Base-by-base conservation (phyloP, 345 rosid species). In the Citrus glauca region DNA sequence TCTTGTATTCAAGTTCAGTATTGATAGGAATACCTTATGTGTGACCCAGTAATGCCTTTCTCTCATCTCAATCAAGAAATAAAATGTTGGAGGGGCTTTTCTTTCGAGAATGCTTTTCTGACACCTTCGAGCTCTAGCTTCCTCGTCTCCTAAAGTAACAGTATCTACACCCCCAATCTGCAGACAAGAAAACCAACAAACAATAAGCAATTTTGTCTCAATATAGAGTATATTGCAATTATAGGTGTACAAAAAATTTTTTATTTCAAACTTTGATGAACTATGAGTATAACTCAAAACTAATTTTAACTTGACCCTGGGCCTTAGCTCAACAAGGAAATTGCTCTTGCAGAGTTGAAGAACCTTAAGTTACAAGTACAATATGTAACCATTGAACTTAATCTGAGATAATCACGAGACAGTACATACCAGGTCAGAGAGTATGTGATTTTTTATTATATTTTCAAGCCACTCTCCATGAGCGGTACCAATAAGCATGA, bases 1-100 rank as follows among this genome's bases (percentile, higher is more conserved):
- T 40, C 33, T 28, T 11, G 28, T 27, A 32, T 5, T 25, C 59
- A 25, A 45, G 60, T 8, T 0, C 4, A 8, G 19, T 22, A 55
- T n/a, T 4, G 11, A 50, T 20, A 76, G 45, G 42, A 55, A 28
- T 85, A 91, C 95, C 83, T 78, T 84, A 84, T 91, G 93, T 38
- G 83, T 86, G 66, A 89, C 89, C 92, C 91, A 89, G 74, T 82
- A 82, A 73, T 85, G 89, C 69, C 89, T 86, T 32, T 87, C 88
- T 73, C 93, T 77, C 92, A 92, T 89, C 86, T 92, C 92, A 22
- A 90, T 87, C 85, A 89, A 80, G 84, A 91, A 92, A 80, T 86
- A 87, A 83, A 92, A 92, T 27, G 94, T 89, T 7, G 93, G 89
- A 22, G 93, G 89, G 75, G 85, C 89, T 84, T 89, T 87, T 66